Evolutionary conservation across 352 stramenopile genomes (phyloP), one percentile per base, ranked within the genome.

Genomic region (Phytophthora litchii): DNA sequence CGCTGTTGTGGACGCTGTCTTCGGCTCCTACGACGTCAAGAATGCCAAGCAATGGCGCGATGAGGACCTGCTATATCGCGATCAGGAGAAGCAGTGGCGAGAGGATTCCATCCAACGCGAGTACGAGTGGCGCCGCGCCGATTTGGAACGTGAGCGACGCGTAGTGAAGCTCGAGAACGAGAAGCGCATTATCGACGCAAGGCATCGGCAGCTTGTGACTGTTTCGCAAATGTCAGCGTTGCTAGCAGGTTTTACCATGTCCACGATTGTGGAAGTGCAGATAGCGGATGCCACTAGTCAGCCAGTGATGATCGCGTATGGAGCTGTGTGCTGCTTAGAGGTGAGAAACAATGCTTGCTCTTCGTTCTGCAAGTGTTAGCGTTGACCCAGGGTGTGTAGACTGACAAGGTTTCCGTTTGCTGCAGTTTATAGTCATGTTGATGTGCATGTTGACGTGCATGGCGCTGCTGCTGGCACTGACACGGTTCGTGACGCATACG

Each of bases 11-110:
- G 79, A 89, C 60, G 80, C 80, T 11, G 76, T 93, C 49, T 88
- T 93, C 63, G 81, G 83, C 20, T 89, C 82, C 37, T 93, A 93
- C 56, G 83, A 93, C 60, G 67, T 93, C 53, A 91, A 93, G 67
- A 87, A 89, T 56, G 78, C 81, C 43, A 89, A 89, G 66, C 81
- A 90, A 48, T 93, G 83, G 83, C 83, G 83, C 9, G 70, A 91
- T 41, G 83, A 93, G 34, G 83, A 93, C 60, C 27, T 93, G 6
- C 51, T 86, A 34, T 60, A 91, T 52, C 80, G 80, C 21, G 76
- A 83, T 38, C 81, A 93, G 58, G 73, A 89, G 64, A 90, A 88
- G 59, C 83, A 93, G 64, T 91, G 80, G 77, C 76, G 81, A 12
- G 80, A 91, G 52, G 83, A 93, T 60, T 70, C 80, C 2, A 84